A percentile compares a stretch with the other conserved stretches of the same genome.
Conservation (phyloP, 768 basidiomycete species). For the Boletus rubescentipes region DNA sequence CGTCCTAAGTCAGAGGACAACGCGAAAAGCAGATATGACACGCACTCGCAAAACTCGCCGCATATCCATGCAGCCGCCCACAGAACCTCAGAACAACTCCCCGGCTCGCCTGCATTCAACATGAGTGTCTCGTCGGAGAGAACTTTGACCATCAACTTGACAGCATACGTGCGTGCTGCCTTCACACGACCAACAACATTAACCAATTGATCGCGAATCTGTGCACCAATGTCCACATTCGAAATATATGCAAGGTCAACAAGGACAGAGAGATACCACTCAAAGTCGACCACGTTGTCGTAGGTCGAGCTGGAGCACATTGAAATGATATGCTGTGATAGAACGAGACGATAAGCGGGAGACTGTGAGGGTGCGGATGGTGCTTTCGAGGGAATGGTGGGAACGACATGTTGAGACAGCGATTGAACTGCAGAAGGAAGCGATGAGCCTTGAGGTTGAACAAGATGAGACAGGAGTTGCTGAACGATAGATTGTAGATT, state of each 20-base stretch:
- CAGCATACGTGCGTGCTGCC: constrained; percentile 73
- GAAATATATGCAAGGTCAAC: constrained; percentile 90
- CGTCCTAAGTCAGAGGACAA: constrained; percentile 3
- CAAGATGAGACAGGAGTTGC: constrained; percentile 85
- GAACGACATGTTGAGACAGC: constrained; percentile 51
- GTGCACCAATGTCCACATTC: constrained; percentile 69
- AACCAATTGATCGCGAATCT: constrained; percentile 81
- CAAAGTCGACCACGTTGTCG: constrained; percentile 87
- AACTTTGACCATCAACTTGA: constrained; percentile 79
- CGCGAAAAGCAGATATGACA: neutral
- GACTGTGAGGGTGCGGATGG: constrained; percentile 62
- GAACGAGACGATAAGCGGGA: constrained; percentile 80
- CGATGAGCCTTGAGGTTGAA: constrained; percentile 52
- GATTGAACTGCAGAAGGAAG: constrained; percentile 58
- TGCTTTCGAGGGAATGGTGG: constrained; percentile 37
- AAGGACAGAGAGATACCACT: constrained; percentile 96
- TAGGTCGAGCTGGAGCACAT: constrained; percentile 85
- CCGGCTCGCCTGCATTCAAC: constrained; percentile 62
- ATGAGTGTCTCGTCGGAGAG: constrained; percentile 77
- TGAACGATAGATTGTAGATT: constrained; percentile 90
- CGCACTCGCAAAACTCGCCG: constrained; percentile 90
- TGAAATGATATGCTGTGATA: constrained; percentile 80
- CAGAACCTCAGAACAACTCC: constrained; percentile 79
- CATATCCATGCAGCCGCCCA: constrained; percentile 98
- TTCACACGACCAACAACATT: constrained; percentile 84